Evolutionary conservation across 306 rosid species (phyloP).

Genomic region (Dryas alaskensis): DNA sequence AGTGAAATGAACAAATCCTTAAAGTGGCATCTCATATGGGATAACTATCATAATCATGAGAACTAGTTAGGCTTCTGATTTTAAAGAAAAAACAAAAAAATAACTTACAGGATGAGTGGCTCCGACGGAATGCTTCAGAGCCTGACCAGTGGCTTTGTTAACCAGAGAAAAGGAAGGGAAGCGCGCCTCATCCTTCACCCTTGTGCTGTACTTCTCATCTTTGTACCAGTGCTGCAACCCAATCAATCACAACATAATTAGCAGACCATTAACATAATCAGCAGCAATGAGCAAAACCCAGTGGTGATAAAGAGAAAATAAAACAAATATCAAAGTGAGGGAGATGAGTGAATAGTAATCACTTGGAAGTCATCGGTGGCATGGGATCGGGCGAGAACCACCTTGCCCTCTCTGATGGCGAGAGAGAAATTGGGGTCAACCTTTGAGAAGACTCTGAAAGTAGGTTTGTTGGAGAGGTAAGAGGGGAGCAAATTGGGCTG

Average conservation of each 20-base stretch:
- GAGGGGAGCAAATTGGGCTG: conserved; percentile 1
- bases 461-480: conserved; percentile 31
- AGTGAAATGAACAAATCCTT: no score
- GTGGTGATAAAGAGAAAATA: background rate
- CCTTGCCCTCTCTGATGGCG: conserved; percentile 48
- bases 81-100: no score
- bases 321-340: background rate
- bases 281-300: background rate
- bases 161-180: conserved; percentile 70
- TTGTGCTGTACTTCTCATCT: conserved; percentile 82
- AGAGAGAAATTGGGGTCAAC: conserved; percentile 56
- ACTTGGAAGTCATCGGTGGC: conserved; percentile 57
- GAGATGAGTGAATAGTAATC: background rate
- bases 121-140: conserved; percentile 73
- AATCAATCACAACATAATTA: conserved; percentile 5
- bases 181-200: conserved; percentile 76
- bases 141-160: conserved; percentile 75
- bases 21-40: no score
- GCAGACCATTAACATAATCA: no score
- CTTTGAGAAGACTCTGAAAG: conserved; percentile 46
- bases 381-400: conserved; percentile 53
- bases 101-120: conserved; percentile 60
- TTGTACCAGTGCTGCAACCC: conserved; percentile 76
- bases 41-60: no score
- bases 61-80: no score